A percentile compares a stretch with the other conserved stretches of the same genome.
Evolutionary conservation across 257 asterid genomes (phyloP).

Genomic region (Galeopsis tetrahit): DNA sequence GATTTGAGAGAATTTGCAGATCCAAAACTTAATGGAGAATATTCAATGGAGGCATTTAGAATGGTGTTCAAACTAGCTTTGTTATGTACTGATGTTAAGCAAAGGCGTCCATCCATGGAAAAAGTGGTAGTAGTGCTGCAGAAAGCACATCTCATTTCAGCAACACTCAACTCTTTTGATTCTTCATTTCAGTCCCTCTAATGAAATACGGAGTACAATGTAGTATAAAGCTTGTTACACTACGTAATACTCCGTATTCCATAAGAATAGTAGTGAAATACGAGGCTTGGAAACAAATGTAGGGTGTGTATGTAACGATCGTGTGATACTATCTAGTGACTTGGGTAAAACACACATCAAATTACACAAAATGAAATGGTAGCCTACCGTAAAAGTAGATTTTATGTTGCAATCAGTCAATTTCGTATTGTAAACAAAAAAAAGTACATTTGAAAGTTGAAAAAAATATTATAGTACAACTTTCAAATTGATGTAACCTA

Average conservation of each 20-base stretch:
- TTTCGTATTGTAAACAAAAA: too few relatives aligned
- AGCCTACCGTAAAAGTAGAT: too few relatives aligned
- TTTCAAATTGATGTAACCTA: too few relatives aligned
- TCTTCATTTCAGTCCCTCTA: constrained; percentile 32
- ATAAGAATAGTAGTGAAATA: too few relatives aligned
- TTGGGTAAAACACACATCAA: too few relatives aligned
- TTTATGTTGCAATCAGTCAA: too few relatives aligned
- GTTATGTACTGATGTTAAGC: constrained; percentile 65
- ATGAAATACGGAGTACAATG: neutral
- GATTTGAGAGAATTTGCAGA: constrained; percentile 68
- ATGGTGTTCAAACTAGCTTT: constrained; percentile 57
- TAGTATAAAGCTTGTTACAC: neutral
- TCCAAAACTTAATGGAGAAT: constrained; percentile 61
- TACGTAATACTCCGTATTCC: too few relatives aligned
- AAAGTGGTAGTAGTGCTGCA: constrained; percentile 53
- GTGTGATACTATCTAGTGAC: neutral
- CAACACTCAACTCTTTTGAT: constrained; percentile 31
- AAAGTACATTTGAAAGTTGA: too few relatives aligned
- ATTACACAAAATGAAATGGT: neutral
- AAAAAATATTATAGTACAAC: too few relatives aligned
- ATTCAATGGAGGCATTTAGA: constrained; percentile 59
- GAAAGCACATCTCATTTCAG: constrained; percentile 56
- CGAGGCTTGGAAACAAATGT: too few relatives aligned
- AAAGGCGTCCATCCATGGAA: constrained; percentile 74
- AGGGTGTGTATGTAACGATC: too few relatives aligned